These are phyloP conservation scores for Claviceps sp. DNA, from an alignment of 2,329 filamentous ascomycete species.

Conservation along the genomic window DNA sequence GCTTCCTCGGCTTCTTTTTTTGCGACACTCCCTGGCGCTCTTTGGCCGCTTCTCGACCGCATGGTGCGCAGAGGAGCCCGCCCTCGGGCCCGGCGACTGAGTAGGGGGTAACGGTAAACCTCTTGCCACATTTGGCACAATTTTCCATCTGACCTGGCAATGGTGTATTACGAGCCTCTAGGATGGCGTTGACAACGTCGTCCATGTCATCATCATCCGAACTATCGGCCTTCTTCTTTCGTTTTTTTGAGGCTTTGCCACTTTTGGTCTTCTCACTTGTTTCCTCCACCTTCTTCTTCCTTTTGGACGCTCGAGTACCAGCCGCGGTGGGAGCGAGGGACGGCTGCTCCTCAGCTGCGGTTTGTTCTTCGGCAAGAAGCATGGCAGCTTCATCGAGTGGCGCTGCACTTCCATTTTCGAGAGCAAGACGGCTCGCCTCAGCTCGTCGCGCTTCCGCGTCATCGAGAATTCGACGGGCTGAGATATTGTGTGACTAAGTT, in stretches of 20 bases:
- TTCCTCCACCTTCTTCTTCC: slow-evolving; percentile 34
- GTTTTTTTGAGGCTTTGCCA: slow-evolving; percentile 42
- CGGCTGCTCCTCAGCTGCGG: slow-evolving; percentile 13
- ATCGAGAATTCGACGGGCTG: slow-evolving; percentile 38
- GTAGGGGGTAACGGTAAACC: slow-evolving; percentile 88
- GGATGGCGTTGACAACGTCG: slow-evolving; percentile 34
- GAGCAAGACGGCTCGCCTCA: slow-evolving; percentile 15
- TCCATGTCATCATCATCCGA: slow-evolving; percentile 31
- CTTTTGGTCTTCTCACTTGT: slow-evolving; percentile 50
- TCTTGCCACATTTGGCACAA: slow-evolving; percentile 71
- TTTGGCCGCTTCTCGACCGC: slow-evolving; percentile 60
- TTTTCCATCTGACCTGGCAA: slow-evolving; percentile 80
- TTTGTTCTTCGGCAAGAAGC: slow-evolving; percentile 10
- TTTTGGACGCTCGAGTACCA: slow-evolving; percentile 16
- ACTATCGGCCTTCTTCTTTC: slow-evolving; percentile 26
- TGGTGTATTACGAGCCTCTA: slow-evolving; percentile 35
- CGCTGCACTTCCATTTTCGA: slow-evolving; percentile 11
- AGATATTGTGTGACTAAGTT: slow-evolving; percentile 56
- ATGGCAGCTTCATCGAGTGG: slow-evolving; percentile 5
- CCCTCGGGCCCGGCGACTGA: slow-evolving; percentile 71
- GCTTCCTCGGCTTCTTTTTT: slow-evolving; percentile 34
- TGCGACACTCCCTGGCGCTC: slow-evolving; percentile 32
- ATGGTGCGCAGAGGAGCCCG: slow-evolving; percentile 71
- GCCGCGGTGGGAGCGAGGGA: slow-evolving; percentile 15
- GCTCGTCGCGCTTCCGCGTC: slow-evolving; percentile 36